phyloP scores from a whole-genome alignment of 371 early-diverging fungal species.

The Chytridiales sp. region DNA sequence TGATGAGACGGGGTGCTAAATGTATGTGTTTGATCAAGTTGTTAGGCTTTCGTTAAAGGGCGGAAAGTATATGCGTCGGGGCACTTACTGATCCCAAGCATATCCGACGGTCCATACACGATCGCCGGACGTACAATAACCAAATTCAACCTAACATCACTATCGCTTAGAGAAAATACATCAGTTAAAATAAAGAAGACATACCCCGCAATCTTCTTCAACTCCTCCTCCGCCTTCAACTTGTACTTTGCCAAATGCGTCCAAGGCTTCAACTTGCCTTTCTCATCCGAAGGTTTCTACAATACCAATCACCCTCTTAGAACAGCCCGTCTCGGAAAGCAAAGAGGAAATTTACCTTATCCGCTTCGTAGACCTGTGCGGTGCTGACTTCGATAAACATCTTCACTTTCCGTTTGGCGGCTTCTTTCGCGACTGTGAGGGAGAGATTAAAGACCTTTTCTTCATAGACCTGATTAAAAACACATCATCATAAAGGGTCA shows the following conservation, averaged over 20 bases:
- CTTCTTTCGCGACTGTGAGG: slow-evolving; percentile 74
- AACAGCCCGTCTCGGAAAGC: background rate
- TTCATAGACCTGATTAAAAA: slow-evolving; percentile 65
- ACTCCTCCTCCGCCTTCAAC: slow-evolving; percentile 75
- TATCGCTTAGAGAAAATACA: too few relatives aligned
- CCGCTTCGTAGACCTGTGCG: slow-evolving; percentile 82
- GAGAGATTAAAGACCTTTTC: slow-evolving; percentile 78
- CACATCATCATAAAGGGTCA: too few relatives aligned
- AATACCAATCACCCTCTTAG: background rate
- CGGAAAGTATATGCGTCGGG: slow-evolving; percentile 14
- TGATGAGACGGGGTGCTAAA: slow-evolving; percentile 84
- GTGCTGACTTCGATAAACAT: slow-evolving; percentile 82
- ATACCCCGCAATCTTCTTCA: slow-evolving; percentile 59
- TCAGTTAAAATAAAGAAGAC: slow-evolving; percentile 10
- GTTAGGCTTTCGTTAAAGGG: background rate
- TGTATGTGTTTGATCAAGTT: too few relatives aligned
- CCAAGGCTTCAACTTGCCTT: slow-evolving; percentile 79
- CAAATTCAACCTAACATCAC: slow-evolving; percentile 66
- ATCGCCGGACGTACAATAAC: slow-evolving; percentile 88
- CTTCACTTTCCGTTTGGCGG: slow-evolving; percentile 71
- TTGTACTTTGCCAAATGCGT: slow-evolving; percentile 76
- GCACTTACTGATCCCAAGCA: slow-evolving; percentile 70
- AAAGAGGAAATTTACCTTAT: slow-evolving; percentile 52
- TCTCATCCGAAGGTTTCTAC: slow-evolving; percentile 71
- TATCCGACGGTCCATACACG: slow-evolving; percentile 83